These are phyloP conservation scores for Delonix regia DNA, from an alignment of 306 rosid species.

Conservation along the genomic window DNA sequence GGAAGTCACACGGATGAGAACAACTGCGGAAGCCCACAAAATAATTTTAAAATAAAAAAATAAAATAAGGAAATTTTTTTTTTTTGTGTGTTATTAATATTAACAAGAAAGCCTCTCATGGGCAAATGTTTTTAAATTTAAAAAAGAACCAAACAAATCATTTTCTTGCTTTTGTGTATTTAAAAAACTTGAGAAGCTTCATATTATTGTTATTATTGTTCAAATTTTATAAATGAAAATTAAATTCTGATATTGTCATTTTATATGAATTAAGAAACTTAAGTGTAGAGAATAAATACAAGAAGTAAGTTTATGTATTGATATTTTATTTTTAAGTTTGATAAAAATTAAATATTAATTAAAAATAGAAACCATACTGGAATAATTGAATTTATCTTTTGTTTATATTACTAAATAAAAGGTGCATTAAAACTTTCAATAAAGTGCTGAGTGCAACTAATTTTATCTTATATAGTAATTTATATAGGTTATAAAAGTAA, in stretches of 20 bases:
- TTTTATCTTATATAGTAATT: neutral
- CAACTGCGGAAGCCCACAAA: neutral
- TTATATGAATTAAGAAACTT: neutral
- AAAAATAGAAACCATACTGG: neutral
- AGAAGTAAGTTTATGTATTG: no score
- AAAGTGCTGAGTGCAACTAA: neutral
- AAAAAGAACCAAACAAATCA: no score
- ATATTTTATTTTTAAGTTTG: neutral
- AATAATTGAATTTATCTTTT: neutral
- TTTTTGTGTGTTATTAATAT: neutral
- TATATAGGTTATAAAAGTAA: neutral
- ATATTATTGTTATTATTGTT: no score
- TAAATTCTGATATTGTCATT: neutral
- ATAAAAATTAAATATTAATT: neutral
- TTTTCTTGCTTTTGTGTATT: no score
- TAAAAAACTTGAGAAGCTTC: no score
- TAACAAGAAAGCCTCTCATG: neutral
- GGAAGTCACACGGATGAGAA: neutral
- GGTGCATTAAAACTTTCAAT: neutral
- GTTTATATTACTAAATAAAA: neutral
- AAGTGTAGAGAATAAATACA: no score
- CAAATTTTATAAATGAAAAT: neutral
- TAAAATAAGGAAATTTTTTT: no score
- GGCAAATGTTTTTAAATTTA: no score
- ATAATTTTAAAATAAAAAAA: neutral